A percentile compares a stretch with the other conserved stretches of the same genome.
phyloP scores from a whole-genome alignment of 2,329 filamentous ascomycete genomes.

The Ophiocordyceps polyrhachis-furcata region DNA sequence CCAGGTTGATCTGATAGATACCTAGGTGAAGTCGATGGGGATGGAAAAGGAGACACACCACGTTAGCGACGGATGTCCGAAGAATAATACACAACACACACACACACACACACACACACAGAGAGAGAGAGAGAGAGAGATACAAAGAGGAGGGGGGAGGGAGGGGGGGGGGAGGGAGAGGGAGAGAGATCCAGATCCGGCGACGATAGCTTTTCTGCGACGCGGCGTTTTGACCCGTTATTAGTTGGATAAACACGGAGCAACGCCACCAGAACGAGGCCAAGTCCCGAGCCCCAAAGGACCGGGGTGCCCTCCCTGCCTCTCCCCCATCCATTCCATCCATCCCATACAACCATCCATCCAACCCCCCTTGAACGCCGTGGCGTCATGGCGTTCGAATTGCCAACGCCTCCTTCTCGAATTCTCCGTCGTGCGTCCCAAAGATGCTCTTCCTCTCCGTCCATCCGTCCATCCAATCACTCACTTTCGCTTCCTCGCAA shows the following conservation, averaged over 20 bases:
- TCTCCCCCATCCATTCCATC: no score
- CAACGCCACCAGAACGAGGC: background rate
- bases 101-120: no score
- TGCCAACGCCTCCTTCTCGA: background rate
- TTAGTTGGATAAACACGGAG: background rate
- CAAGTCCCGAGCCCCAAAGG: background rate
- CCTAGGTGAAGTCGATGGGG: background rate
- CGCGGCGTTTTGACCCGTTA: background rate
- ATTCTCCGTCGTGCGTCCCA: background rate
- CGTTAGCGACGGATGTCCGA: no score
- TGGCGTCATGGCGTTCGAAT: background rate
- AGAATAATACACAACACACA: no score
- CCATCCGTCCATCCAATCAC: background rate
- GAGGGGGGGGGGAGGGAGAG: no score
- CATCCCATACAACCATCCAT: background rate
- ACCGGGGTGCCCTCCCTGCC: no score
- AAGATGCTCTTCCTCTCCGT: no score
- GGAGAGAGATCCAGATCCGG: no score
- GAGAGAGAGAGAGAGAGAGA: no score
- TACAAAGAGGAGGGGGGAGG: no score
- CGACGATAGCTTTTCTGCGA: no score
- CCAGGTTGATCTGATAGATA: background rate
- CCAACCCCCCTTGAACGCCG: background rate
- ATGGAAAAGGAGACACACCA: background rate
- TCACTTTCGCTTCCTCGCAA: background rate